Evolutionary conservation across 495 filamentous ascomycete genomes (phyloP).

Genomic region (Trichoderma virens): DNA sequence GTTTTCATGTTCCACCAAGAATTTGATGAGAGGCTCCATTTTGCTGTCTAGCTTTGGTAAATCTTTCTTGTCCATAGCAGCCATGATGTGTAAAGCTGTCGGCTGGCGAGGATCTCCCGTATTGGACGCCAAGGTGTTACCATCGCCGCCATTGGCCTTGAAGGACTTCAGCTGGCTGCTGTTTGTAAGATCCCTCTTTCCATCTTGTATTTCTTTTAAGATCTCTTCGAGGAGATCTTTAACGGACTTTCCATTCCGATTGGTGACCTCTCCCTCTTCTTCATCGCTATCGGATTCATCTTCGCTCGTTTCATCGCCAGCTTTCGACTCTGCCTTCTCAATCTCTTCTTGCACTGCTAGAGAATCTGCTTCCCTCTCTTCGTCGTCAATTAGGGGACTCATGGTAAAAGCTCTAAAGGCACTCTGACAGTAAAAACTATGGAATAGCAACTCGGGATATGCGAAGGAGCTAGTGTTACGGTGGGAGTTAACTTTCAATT

Average conservation of each 20-base stretch:
- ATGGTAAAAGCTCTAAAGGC: not conserved
- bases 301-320: conserved; percentile 6
- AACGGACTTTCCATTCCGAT: not conserved
- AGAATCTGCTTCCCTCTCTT: not conserved
- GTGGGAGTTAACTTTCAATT: no score
- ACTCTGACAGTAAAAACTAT: not conserved
- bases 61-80: conserved; percentile 13
- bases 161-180: conserved; percentile 8
- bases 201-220: conserved; percentile 8
- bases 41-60: conserved; percentile 9
- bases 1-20: conserved; percentile 17
- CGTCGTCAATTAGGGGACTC: conserved; percentile 4
- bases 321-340: conserved; percentile 3
- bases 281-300: conserved; percentile 12
- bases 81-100: conserved; percentile 14
- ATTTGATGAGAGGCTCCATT: conserved; percentile 16
- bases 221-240: conserved; percentile 14
- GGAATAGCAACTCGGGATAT: not conserved
- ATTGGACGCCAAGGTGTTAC: not conserved
- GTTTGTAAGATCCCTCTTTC: not conserved
- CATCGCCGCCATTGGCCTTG: not conserved
- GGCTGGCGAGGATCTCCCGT: conserved; percentile 10
- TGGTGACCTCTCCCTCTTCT: not conserved
- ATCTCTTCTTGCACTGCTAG: not conserved
- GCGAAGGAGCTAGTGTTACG: not conserved